These are phyloP conservation scores for Glycine latifolia DNA, from an alignment of 306 rosid genomes.

Conservation along the genomic window DNA sequence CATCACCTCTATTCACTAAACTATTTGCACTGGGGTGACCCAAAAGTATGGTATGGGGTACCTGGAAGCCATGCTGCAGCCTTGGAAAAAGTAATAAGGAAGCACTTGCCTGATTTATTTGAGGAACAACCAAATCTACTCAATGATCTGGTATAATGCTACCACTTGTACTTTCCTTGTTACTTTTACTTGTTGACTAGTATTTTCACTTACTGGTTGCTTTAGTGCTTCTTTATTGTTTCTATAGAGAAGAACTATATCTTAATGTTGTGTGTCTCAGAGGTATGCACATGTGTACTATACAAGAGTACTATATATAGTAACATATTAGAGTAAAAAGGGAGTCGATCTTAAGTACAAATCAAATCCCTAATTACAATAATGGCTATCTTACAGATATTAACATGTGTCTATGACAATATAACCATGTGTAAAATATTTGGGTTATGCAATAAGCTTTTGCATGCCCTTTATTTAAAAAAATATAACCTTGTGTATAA, in stretches of 20 bases:
- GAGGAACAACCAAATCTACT: slow-evolving; percentile 94
- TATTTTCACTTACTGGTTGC: slow-evolving; percentile 21
- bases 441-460: too few species aligned
- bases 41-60: slow-evolving; percentile 97
- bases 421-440: too few species aligned
- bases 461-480: too few species aligned
- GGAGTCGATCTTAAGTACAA: neutral
- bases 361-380: neutral
- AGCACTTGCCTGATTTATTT: slow-evolving; percentile 85
- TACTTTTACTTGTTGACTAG: slow-evolving; percentile 32
- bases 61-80: slow-evolving; percentile 78
- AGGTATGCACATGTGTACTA: neutral
- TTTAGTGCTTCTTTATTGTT: slow-evolving; percentile 19
- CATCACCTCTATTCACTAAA: slow-evolving; percentile 96
- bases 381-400: neutral
- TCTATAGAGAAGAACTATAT: slow-evolving; percentile 10
- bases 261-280: neutral
- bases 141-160: slow-evolving; percentile 79
- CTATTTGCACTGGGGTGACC: slow-evolving; percentile 92
- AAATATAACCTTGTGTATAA: too few species aligned
- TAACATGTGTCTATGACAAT: neutral
- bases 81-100: slow-evolving; percentile 84
- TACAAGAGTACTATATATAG: too few species aligned
- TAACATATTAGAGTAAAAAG: neutral
- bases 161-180: slow-evolving; percentile 38